Conservation (phyloP, 176 grass and related monocot species). For the Saccharum officinarum region DNA sequence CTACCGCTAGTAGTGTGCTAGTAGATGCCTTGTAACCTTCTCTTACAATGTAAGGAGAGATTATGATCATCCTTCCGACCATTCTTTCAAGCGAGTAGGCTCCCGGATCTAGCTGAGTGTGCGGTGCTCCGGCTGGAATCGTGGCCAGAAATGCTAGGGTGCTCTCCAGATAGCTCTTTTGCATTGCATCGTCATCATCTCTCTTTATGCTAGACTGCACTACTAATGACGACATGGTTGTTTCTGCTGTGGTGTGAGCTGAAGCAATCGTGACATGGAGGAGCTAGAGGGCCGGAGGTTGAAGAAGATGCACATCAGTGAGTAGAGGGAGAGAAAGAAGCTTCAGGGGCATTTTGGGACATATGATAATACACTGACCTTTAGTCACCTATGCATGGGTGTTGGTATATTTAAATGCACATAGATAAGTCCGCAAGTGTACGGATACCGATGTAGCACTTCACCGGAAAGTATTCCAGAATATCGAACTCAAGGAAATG, state of each 20-base stretch:
- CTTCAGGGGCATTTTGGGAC: too few relatives aligned
- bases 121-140: not conserved
- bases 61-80: not conserved
- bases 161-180: not conserved
- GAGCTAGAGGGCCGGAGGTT: too few relatives aligned
- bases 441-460: too few relatives aligned
- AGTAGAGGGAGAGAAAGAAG: too few relatives aligned
- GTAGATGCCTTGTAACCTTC: conserved; percentile 26
- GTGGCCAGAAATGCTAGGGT: not conserved
- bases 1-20: conserved; percentile 29
- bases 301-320: too few relatives aligned
- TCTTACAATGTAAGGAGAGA: conserved; percentile 41
- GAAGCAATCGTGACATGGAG: not conserved
- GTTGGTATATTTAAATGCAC: too few relatives aligned
- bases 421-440: too few relatives aligned
- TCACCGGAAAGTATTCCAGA: too few relatives aligned
- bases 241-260: not conserved
- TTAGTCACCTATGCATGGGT: too few relatives aligned
- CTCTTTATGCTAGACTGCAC: not conserved
- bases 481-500: too few relatives aligned
- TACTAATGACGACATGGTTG: not conserved
- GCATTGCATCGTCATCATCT: too few relatives aligned
- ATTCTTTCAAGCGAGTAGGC: not conserved
- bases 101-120: conserved; percentile 1
- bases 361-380: too few relatives aligned